phyloP scores from a whole-genome alignment of 371 early-diverging fungal species.

The Saksenaea oblongispora region DNA sequence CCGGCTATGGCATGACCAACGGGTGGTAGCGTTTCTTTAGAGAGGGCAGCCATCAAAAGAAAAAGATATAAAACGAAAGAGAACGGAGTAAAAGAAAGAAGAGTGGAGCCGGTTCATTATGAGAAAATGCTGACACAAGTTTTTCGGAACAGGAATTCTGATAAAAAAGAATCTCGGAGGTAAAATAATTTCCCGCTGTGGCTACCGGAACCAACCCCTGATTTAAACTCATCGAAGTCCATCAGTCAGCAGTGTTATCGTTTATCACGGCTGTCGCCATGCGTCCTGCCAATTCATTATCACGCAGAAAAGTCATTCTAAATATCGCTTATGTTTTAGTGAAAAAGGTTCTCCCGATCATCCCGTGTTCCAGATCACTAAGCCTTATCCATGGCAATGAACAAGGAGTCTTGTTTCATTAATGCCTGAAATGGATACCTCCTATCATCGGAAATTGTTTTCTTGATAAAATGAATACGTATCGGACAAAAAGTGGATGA shows the following conservation, averaged over 20 bases:
- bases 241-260: not conserved
- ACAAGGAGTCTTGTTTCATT: no score
- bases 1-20: constrained; percentile 94
- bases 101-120: not conserved
- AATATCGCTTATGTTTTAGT: no score
- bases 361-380: no score
- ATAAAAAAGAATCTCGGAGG: not conserved
- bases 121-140: constrained; percentile 32
- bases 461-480: no score
- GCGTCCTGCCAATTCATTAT: no score
- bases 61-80: constrained; percentile 13
- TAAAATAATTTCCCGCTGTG: not conserved
- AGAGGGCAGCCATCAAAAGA: constrained; percentile 45
- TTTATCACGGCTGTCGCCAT: no score
- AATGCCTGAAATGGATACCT: no score
- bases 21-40: constrained; percentile 71
- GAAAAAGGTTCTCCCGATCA: no score
- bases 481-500: no score
- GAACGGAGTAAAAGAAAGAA: constrained; percentile 12
- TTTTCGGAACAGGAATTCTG: constrained; percentile 8
- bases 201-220: not conserved
- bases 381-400: no score
- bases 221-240: not conserved
- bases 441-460: no score
- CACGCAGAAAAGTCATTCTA: no score